Conservation (phyloP, 1,284 basidiomycete species). For the Ustilago sp. region DNA sequence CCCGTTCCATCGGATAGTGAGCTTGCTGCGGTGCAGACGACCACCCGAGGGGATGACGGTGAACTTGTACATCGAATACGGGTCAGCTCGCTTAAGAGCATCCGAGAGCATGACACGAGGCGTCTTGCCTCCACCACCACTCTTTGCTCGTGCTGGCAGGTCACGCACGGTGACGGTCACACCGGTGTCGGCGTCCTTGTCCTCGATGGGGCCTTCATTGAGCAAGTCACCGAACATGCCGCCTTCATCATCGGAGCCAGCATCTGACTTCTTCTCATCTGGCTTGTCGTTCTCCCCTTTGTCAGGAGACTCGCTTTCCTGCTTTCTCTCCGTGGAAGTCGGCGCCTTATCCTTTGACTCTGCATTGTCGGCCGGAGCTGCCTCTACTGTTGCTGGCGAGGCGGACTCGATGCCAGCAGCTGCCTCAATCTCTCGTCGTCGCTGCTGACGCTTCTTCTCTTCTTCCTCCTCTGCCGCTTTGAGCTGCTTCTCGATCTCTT, state of each 20-base stretch:
- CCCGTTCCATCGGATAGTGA: conserved; percentile 62
- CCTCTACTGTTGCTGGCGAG: conserved; percentile 9
- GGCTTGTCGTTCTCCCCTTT: conserved; percentile 12
- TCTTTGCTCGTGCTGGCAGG: conserved; percentile 58
- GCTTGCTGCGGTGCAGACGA: conserved; percentile 55
- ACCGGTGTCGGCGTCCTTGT: conserved; percentile 70
- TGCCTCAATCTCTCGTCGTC: conserved; percentile 72
- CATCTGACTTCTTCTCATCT: conserved; percentile 16
- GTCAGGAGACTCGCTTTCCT: background rate
- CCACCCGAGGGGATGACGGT: conserved; percentile 50
- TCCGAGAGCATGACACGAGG: conserved; percentile 63
- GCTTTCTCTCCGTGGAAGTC: background rate
- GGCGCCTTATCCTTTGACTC: conserved; percentile 1
- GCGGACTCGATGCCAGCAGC: conserved; percentile 21
- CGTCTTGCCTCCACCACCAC: conserved; percentile 56
- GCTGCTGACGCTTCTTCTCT: conserved; percentile 69
- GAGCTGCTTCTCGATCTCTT: conserved; percentile 47
- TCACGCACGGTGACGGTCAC: conserved; percentile 40
- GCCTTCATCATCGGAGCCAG: conserved; percentile 69
- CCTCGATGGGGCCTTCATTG: conserved; percentile 81
- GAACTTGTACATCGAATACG: conserved; percentile 81
- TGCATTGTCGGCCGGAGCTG: background rate
- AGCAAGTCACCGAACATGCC: conserved; percentile 83
- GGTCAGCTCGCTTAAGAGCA: conserved; percentile 73
- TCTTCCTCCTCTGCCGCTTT: conserved; percentile 46